phyloP scores from a whole-genome alignment of 202 grass and related monocot species.

The Setaria italica region DNA sequence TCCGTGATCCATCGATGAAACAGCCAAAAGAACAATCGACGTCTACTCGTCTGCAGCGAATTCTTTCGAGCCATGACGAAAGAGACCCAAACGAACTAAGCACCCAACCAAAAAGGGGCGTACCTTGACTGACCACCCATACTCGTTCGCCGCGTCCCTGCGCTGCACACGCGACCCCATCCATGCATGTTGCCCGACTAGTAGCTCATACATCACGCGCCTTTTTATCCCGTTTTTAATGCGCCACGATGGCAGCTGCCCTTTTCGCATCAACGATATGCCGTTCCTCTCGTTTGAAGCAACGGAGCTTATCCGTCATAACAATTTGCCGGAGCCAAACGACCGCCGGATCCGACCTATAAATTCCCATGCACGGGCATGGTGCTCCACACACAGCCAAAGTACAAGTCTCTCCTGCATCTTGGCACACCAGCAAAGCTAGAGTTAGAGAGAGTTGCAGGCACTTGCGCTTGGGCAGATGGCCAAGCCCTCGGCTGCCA shows the following conservation, averaged over 20 bases:
- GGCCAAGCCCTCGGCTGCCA: slow-evolving; percentile 15
- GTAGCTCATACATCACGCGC: background rate
- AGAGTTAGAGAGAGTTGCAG: too few species aligned
- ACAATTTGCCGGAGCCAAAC: background rate
- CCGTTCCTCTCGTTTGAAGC: slow-evolving; percentile 32
- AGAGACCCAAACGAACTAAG: slow-evolving; percentile 1
- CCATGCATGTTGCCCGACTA: background rate
- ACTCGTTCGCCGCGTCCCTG: slow-evolving; percentile 23
- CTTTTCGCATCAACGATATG: background rate
- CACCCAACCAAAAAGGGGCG: background rate
- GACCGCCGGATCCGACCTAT: slow-evolving; percentile 25
- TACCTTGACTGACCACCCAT: background rate
- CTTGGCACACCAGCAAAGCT: too few species aligned
- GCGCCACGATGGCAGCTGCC: background rate
- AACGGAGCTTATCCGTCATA: slow-evolving; percentile 42
- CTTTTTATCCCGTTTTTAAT: slow-evolving; percentile 18
- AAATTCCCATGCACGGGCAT: slow-evolving; percentile 35
- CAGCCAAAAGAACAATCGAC: background rate
- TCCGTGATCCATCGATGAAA: too few species aligned
- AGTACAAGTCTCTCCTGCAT: too few species aligned
- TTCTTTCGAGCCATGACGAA: background rate
- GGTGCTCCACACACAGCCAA: too few species aligned
- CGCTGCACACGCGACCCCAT: background rate
- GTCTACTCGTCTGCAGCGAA: too few species aligned
- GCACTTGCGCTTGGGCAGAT: background rate